phyloP scores from a whole-genome alignment of 169 alveolate genomes.

The Plasmodium gonderi region DNA sequence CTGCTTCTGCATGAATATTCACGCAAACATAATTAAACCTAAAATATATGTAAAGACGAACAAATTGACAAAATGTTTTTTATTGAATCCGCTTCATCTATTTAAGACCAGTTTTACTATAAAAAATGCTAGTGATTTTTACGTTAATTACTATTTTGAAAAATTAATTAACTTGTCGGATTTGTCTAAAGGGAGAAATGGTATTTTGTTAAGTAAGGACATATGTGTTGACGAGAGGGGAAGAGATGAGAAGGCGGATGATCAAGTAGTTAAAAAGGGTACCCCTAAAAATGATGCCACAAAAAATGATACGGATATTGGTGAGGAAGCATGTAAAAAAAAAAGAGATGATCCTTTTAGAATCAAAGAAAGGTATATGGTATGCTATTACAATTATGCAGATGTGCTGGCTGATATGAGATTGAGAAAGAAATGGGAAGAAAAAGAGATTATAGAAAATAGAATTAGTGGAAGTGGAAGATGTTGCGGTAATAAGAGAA shows the following conservation, averaged over 20 bases:
- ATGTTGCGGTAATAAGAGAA: background rate
- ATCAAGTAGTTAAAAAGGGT: background rate
- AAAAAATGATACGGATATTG: background rate
- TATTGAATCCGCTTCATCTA: conserved; percentile 30
- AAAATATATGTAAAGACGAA: conserved; percentile 29
- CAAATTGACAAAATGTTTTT: conserved; percentile 13
- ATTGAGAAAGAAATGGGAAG: background rate
- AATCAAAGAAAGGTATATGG: background rate
- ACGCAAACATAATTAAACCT: conserved; percentile 71
- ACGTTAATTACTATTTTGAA: conserved; percentile 46
- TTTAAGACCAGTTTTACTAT: conserved; percentile 54
- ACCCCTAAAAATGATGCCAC: background rate
- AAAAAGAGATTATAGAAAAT: background rate
- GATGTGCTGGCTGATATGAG: conserved; percentile 17
- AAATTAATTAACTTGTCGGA: conserved; percentile 4
- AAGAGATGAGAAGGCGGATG: background rate
- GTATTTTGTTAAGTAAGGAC: background rate
- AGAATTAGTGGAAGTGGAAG: background rate
- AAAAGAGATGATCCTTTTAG: background rate
- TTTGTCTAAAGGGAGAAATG: background rate
- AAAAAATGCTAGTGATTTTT: conserved; percentile 38
- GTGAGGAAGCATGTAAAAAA: background rate
- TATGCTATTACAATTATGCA: conserved; percentile 47
- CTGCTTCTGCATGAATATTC: conserved; percentile 16
- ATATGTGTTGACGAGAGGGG: background rate